Base-by-base conservation (phyloP, 768 basidiomycete genomes). In the Phlegmacium glaucopus region DNA sequence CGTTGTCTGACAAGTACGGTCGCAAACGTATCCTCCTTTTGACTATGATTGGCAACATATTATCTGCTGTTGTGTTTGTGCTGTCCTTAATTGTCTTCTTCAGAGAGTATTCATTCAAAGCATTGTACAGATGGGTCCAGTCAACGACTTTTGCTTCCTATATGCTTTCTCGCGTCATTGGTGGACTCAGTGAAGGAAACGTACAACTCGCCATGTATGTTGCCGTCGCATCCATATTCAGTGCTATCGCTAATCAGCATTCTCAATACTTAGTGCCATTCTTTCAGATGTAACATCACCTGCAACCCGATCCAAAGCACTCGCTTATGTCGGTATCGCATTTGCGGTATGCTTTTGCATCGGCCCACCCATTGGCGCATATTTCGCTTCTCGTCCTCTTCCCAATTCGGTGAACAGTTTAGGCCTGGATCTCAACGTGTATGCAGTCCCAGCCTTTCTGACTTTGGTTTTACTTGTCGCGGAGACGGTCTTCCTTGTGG, bases 121-220 rank as follows among this genome's bases (percentile, higher is more conserved):
- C 8, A 48, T 22, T 28, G 37, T 34, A 37, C 54, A 93, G 92
- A 37, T 96, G 93, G 93, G 77, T 94, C 39, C 78, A 85, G 59
- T 92, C 92, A 0, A 94, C 94, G 2, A 82, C 88, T 0, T 97
- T 96, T 64, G 88, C 87, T 1, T 85, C 89, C 0, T 97, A 91
- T 62, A 76, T 93, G 74, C 78, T 94, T 18, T 93, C 94, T 8
- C 81, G 95, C 11, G 74, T 97, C 5, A 83, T 98, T 29, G 94
- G 94, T 9, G 95, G 95, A 4, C 72, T 97, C 8, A 92, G 90
- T 59, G 95, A 99, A 71, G 95, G 95, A 38, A 99, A 99, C 61
- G 95, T 98, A 9, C 95, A 99, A 62, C 74, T 99, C 38, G 88
- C 90, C 39, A 94, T 94, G 93, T 93, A 61, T 56, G 87, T 77